Evolutionary conservation across 2,329 filamentous ascomycete species (phyloP), one percentile per base, ranked within the genome.

Genomic region (Claviceps cyperi): DNA sequence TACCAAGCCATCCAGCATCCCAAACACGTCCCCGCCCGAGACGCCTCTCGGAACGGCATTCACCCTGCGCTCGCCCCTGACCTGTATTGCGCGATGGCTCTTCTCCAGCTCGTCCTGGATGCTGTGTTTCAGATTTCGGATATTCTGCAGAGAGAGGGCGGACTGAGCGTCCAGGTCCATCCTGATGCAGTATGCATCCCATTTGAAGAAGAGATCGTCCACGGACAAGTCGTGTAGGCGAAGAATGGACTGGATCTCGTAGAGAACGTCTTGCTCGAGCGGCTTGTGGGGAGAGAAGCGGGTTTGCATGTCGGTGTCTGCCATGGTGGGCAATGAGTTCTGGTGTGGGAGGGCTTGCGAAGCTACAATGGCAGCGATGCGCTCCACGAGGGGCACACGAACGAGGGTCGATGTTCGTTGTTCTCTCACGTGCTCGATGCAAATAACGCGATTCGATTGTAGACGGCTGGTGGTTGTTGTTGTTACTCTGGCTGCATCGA

Each of bases 181-280:
- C 67, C 91, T 94, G 64, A 98, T 84, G 66, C 86, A 90, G 73
- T 96, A 97, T 0, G 89, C 91, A 66, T 98, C 92, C 92, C 92
- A 98, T 75, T 97, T 97, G 79, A 88, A 96, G 67, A 88, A 96
- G 24, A 97, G 74, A 63, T 97, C 92, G 64, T 97, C 83, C 36
- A 82, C 75, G 15, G 81, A 79, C 53, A 97, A 77, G 46, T 80
- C 81, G 68, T 96, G 87, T 53, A 97, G 74, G 50, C 83, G 81
- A 69, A 92, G 77, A 63, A 95, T 94, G 52, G 88, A 94, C 62
- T 84, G 77, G 57, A 98, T 73, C 69, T 96, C 90, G 49, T 76
- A 71, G 55, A 88, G 71, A 51, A 97, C 78, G 65, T 97, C 91
- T 55, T 81, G 71, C 54, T 87, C 79, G 5, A 97, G 73, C 38